Evolutionary conservation across 257 asterid genomes (phyloP), one percentile per base, ranked within the genome.

Genomic region (Cruciata laevipes): DNA sequence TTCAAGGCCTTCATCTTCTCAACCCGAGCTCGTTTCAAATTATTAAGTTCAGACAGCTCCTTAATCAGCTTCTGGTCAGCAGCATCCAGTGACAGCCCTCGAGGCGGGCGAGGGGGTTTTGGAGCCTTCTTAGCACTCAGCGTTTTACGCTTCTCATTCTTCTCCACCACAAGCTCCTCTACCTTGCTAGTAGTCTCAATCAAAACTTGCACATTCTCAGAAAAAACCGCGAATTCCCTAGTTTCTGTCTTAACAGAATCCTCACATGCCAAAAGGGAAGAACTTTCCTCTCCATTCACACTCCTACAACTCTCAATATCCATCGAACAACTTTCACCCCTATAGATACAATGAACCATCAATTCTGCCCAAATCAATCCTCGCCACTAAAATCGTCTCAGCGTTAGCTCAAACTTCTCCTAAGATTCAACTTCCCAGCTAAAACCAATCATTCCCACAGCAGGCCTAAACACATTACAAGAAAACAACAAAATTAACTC

Each of bases 81-180:
- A 37, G 89, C 95, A 71, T 93, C 97, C n/a, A 93, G 58, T 3
- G 90, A 86, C 61, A 84, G 76, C 12, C 89, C 96, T 66, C 88
- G 68, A 0, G 97, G 95, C 24, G 98, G 98, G 0, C 96, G 95
- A 1, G 97, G 93, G 16, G 97, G 97, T 49, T 86, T 86, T 6
- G 88, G 92, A 24, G 89, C 89, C 83, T 83, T 88, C 68, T 89
- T 87, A 20, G 82, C 96, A 69, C 91, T 78, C 70, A 63, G 40
- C 2, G 91, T 77, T 30, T 76, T 74, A 0, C 87, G 80, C 71
- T 78, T 91, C 32, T 84, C 92, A 71, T 81, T 85, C 79, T 84
- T 87, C 60, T 63, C 83, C 23, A 56, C 61, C 32, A 59, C 56
- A 27, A 59, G 49, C 14, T 42, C 70, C 61, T 35, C 76, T 4